Evolutionary conservation across 192 early-diverging fungal species (phyloP), one percentile per base, ranked within the genome.

Genomic region (Coemansia javaensis): DNA sequence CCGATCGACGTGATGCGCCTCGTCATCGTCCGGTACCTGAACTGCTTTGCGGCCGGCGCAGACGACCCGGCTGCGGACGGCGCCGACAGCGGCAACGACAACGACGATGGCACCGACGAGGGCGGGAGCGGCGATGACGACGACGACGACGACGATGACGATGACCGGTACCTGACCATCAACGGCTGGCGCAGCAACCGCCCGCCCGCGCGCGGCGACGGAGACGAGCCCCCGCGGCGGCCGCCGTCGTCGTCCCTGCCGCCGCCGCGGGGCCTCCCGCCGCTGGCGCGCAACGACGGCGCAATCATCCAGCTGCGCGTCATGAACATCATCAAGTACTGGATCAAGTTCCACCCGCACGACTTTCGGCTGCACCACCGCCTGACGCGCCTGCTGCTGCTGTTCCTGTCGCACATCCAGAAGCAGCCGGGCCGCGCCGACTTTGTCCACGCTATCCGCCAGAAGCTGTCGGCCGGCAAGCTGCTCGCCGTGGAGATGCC

Each of bases 301-400:
- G 65, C 76, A 12, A 73, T 78, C 31, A 72, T 91, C 14, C 83
- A 88, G 30, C 66, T 85, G 33, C 84, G 89, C 3, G 88, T 94
- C 0, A 88, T 86, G 62, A 89, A 89, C 62, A 82, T 89, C 4
- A 69, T 94, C 56, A 95, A 92, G 62, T 81, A 77, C 43, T 97
- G 94, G 94, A 62, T 94, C 20, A 91, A 94, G 48, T 79, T 63
- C 38, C 89, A 92, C 46, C 84, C 80, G 40, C 79, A 81, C 42
- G 76, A 78, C 44, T 78, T 78, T 31, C 50, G 59, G 17, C 37
- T 73, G 20, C 69, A 73, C 44, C 60, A 70, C 18, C 69, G 69
- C 15, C 61, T 78, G 7, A 65, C 65, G 3, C 57, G 65, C 7
- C 50, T 78, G 38, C 43, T 78, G 49, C 22, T 78, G 16, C 52